Conservation (phyloP, 176 grass and related monocot species). For the Zoysia pacifica region DNA sequence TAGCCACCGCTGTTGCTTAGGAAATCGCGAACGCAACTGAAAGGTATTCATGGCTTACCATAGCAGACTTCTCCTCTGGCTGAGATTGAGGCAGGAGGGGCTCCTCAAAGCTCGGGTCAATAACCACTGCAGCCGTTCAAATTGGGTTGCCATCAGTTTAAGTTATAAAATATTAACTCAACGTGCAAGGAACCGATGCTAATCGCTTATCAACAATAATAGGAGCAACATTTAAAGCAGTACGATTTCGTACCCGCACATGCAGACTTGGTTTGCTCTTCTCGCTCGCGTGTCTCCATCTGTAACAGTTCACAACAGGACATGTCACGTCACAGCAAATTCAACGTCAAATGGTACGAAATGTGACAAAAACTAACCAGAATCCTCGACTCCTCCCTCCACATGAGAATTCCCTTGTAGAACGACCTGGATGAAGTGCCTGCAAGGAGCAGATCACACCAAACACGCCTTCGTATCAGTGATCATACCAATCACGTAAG, state of each 20-base stretch:
- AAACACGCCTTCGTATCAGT: not conserved
- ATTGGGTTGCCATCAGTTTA: too few species aligned
- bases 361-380: slow-evolving; percentile 56
- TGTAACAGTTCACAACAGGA: slow-evolving; percentile 32
- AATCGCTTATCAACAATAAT: too few species aligned
- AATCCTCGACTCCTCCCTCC: slow-evolving; percentile 82
- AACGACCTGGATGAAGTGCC: slow-evolving; percentile 93
- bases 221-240: too few species aligned
- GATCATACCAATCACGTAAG: slow-evolving; percentile 4
- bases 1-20: not conserved
- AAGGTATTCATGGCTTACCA: slow-evolving; percentile 48
- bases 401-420: slow-evolving; percentile 90
- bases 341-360: not conserved
- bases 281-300: slow-evolving; percentile 62
- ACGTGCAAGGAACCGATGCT: too few species aligned
- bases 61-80: slow-evolving; percentile 51
- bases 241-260: not conserved
- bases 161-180: too few species aligned
- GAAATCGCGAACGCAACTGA: not conserved
- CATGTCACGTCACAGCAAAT: not conserved
- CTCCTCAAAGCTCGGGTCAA: slow-evolving; percentile 53
- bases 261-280: slow-evolving; percentile 45
- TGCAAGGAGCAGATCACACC: slow-evolving; percentile 35
- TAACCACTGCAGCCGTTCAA: slow-evolving; percentile 40
- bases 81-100: slow-evolving; percentile 65